These are phyloP conservation scores for Silene vulgaris DNA, from an alignment of 179 eudicot species.

Conservation along the genomic window DNA sequence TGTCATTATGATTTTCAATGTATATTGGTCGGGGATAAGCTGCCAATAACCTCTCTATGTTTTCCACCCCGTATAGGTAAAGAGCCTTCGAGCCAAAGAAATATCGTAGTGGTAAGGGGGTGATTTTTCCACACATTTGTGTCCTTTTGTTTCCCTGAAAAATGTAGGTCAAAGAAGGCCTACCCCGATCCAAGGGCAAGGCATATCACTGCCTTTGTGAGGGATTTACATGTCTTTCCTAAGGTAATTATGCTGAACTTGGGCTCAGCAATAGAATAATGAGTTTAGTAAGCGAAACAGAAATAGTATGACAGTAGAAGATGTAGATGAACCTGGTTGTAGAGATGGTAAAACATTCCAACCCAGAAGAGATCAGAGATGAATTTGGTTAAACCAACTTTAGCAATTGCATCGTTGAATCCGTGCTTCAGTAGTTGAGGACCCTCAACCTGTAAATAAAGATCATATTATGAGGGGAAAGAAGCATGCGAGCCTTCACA, in stretches of 20 bases:
- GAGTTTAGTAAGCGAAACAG: not conserved
- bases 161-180: not conserved
- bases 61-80: too few species aligned
- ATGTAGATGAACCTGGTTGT: slow-evolving; percentile 64
- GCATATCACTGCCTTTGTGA: not conserved
- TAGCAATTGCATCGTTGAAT: too few species aligned
- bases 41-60: too few species aligned
- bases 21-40: too few species aligned
- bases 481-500: not conserved
- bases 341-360: slow-evolving; percentile 97
- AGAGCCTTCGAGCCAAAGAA: too few species aligned
- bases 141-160: not conserved
- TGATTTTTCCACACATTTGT: not conserved
- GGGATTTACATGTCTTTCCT: not conserved
- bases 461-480: not conserved
- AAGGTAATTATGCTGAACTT: not conserved
- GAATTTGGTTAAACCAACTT: slow-evolving; percentile 83
- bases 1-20: too few species aligned
- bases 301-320: not conserved
- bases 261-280: not conserved
- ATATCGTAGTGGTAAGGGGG: not conserved
- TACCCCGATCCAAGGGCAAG: not conserved
- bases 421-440: too few species aligned
- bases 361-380: slow-evolving; percentile 91
- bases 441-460: too few species aligned